A percentile compares a stretch with the other conserved stretches of the same genome.
Evolutionary conservation across 2,329 filamentous ascomycete genomes (phyloP).

Genomic region (Penicillium sp.): DNA sequence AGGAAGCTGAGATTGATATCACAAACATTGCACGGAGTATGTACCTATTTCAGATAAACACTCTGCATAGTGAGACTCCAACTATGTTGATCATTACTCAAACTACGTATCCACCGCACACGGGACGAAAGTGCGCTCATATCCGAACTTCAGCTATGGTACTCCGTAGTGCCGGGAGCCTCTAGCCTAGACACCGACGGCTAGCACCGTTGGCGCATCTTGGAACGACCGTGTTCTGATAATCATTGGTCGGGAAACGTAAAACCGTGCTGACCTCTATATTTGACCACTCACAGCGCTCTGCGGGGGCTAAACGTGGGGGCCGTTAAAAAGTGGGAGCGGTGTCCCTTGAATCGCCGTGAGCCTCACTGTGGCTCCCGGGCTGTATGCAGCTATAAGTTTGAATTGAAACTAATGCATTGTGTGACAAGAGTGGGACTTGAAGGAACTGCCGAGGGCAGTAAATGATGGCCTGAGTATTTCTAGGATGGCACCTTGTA

Average conservation of each 20-base stretch:
- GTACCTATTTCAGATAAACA: too few relatives aligned
- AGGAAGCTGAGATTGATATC: not conserved
- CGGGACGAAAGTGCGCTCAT: not conserved
- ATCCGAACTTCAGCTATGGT: slow-evolving; percentile 10
- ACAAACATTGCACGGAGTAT: not conserved
- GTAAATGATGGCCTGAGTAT: not conserved
- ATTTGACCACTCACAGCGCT: slow-evolving; percentile 13
- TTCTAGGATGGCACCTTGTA: not conserved
- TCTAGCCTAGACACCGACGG: slow-evolving; percentile 23
- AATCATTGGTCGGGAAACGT: slow-evolving; percentile 11
- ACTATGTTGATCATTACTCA: slow-evolving; percentile 1
- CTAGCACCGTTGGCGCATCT: slow-evolving; percentile 15
- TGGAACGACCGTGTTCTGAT: not conserved
- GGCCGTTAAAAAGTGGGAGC: slow-evolving; percentile 18
- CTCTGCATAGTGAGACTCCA: not conserved
- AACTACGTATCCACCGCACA: not conserved
- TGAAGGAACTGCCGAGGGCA: too few relatives aligned
- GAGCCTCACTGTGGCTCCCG: slow-evolving; percentile 7
- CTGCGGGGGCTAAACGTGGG: not conserved
- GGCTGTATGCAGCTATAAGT: not conserved
- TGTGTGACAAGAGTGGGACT: not conserved
- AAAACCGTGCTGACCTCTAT: slow-evolving; percentile 10
- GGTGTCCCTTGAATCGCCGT: slow-evolving; percentile 15
- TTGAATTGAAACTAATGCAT: not conserved
- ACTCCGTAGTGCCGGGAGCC: not conserved